Percentiles rank a stretch among this genome's conserved stretches.
Evolutionary conservation across 768 basidiomycete species (phyloP).

Genomic region (Lactifluus subvellereus): DNA sequence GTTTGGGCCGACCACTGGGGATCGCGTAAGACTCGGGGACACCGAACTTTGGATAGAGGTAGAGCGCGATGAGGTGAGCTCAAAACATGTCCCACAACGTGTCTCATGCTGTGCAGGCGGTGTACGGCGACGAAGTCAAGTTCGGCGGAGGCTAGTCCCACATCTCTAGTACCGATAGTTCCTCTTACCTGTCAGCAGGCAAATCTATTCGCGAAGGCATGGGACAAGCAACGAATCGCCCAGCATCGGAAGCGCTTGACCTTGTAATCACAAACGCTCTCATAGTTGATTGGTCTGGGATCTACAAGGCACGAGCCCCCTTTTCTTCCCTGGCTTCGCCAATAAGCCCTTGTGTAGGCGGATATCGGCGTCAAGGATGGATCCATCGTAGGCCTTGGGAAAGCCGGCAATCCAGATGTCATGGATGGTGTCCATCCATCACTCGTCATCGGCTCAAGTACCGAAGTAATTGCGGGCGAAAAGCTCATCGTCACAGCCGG

Average conservation of each 20-base stretch:
- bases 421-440: constrained; percentile 72
- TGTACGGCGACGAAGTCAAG: constrained; percentile 95
- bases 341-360: constrained; percentile 47
- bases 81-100: not conserved
- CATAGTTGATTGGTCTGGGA: constrained; percentile 91
- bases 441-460: constrained; percentile 83
- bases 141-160: constrained; percentile 77
- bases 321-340: not conserved
- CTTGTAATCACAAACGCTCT: constrained; percentile 94
- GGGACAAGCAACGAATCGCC: constrained; percentile 81
- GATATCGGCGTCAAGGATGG: constrained; percentile 91
- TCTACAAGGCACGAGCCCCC: constrained; percentile 65
- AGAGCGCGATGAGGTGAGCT: constrained; percentile 68
- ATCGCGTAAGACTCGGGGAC: constrained; percentile 84
- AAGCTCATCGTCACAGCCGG: constrained; percentile 92
- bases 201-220: constrained; percentile 96
- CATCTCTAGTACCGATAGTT: not conserved
- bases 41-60: constrained; percentile 89
- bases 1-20: constrained; percentile 94
- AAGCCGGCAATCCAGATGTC: constrained; percentile 93
- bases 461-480: constrained; percentile 95
- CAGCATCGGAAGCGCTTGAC: constrained; percentile 68
- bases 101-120: constrained; percentile 44
- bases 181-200: constrained; percentile 39
- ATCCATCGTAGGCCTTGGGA: constrained; percentile 82